Percentiles rank a stretch among this genome's conserved stretches.
phyloP scores from a whole-genome alignment of 768 basidiomycete genomes.

The Boletus bicolor region DNA sequence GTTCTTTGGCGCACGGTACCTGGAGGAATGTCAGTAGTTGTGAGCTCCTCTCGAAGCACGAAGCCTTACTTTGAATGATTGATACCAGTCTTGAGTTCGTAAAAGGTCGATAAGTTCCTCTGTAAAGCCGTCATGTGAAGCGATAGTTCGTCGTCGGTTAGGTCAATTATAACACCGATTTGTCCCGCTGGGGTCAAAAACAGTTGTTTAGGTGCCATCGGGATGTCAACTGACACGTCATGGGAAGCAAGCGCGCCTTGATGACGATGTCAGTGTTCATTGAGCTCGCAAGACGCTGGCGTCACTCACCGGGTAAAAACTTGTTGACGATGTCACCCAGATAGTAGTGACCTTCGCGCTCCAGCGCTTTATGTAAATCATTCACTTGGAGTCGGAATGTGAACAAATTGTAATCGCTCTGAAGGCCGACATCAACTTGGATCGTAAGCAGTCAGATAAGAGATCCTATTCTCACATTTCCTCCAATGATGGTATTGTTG shows the following conservation, averaged over 20 bases:
- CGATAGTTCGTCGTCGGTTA: slow-evolving; percentile 48
- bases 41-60: background rate
- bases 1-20: slow-evolving; percentile 69
- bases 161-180: slow-evolving; percentile 68
- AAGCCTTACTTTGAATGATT: slow-evolving; percentile 57
- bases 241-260: slow-evolving; percentile 54
- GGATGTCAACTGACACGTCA: slow-evolving; percentile 40
- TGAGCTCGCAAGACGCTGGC: background rate
- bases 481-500: slow-evolving; percentile 58
- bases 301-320: slow-evolving; percentile 57
- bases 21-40: slow-evolving; percentile 26
- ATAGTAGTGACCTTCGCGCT: slow-evolving; percentile 67
- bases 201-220: slow-evolving; percentile 56
- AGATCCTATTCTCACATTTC: slow-evolving; percentile 55
- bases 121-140: slow-evolving; percentile 67
- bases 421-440: slow-evolving; percentile 9
- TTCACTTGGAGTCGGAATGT: slow-evolving; percentile 51
- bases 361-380: slow-evolving; percentile 45
- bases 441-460: slow-evolving; percentile 1
- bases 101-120: slow-evolving; percentile 62
- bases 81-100: slow-evolving; percentile 51
- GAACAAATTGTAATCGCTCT: slow-evolving; percentile 70
- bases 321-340: slow-evolving; percentile 76
- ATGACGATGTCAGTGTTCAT: slow-evolving; percentile 1
- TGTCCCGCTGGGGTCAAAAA: slow-evolving; percentile 79